A percentile compares a stretch with the other conserved stretches of the same genome.
Evolutionary conservation across 176 grass and related monocot genomes (phyloP).

Genomic region (Ensete ventricosum): DNA sequence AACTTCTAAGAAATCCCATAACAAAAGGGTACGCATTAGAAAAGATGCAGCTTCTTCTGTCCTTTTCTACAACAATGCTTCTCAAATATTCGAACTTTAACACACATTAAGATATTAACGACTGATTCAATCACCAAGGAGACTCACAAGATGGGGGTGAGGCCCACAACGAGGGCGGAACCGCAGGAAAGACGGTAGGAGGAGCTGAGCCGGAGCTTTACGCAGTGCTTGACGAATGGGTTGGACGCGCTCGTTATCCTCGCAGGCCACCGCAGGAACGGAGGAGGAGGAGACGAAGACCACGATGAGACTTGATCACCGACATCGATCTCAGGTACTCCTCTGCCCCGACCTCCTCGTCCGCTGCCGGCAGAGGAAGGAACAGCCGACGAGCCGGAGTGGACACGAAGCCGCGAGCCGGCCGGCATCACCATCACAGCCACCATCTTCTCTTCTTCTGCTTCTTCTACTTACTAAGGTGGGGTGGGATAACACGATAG

Average conservation of each 20-base stretch:
- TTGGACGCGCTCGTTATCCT: slow-evolving; percentile 70
- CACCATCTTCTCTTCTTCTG: background rate
- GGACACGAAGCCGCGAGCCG: background rate
- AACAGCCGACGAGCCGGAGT: background rate
- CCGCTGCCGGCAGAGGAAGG: background rate
- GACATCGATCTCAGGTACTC: background rate
- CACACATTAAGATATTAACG: background rate
- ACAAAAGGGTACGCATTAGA: background rate
- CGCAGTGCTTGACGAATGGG: slow-evolving; percentile 86
- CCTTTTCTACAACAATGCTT: background rate
- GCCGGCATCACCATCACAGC: background rate
- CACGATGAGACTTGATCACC: background rate
- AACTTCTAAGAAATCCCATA: background rate
- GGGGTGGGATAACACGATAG: no score
- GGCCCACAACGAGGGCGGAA: slow-evolving; percentile 61
- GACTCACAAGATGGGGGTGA: slow-evolving; percentile 56
- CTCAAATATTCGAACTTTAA: background rate
- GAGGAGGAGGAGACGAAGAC: background rate
- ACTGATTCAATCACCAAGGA: background rate
- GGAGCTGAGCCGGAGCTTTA: slow-evolving; percentile 70
- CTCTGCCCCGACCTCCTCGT: background rate
- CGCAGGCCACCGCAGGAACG: background rate
- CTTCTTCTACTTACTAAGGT: no score
- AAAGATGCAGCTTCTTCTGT: background rate
- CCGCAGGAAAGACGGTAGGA: slow-evolving; percentile 51